These are phyloP conservation scores for Saposhnikovia divaricata DNA, from an alignment of 129 eudicot genomes.

Conservation along the genomic window DNA sequence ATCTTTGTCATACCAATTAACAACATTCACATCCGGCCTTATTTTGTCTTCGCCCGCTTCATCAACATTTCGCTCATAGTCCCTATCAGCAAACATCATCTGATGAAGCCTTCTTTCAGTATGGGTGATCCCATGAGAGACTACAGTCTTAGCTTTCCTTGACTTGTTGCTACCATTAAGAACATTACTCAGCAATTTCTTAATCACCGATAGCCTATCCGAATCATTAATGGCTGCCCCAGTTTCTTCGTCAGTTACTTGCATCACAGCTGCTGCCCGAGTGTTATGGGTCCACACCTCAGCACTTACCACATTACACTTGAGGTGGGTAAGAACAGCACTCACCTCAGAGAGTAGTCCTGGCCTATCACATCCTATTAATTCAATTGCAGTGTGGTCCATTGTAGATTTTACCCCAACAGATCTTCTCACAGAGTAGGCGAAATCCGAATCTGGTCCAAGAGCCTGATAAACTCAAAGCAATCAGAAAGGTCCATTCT, in stretches of 20 bases:
- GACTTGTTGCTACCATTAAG: slow-evolving; percentile 66
- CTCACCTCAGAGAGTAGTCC: slow-evolving; percentile 88
- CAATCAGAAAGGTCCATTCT: slow-evolving; percentile 8
- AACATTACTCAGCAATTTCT: slow-evolving; percentile 74
- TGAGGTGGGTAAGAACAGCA: slow-evolving; percentile 87
- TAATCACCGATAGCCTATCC: slow-evolving; percentile 50
- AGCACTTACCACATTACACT: slow-evolving; percentile 87
- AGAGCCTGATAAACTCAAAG: slow-evolving; percentile 47
- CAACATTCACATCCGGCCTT: slow-evolving; percentile 76
- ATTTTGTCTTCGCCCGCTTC: slow-evolving; percentile 38
- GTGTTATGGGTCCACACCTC: slow-evolving; percentile 99
- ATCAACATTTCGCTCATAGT: slow-evolving; percentile 48
- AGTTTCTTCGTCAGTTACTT: slow-evolving; percentile 67
- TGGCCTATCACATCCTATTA: slow-evolving; percentile 88
- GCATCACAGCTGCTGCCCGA: slow-evolving; percentile 92
- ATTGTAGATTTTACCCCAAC: slow-evolving; percentile 55
- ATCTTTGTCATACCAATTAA: slow-evolving; percentile 89
- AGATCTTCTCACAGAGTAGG: slow-evolving; percentile 72
- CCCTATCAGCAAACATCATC: slow-evolving; percentile 92
- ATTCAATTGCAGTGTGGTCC: slow-evolving; percentile 84
- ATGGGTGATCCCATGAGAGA: slow-evolving; percentile 59
- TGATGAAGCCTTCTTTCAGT: slow-evolving; percentile 89
- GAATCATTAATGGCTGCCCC: slow-evolving; percentile 65
- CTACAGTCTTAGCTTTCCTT: slow-evolving; percentile 70
- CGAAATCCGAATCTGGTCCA: slow-evolving; percentile 77